These are phyloP conservation scores for Solanum bukasovii DNA, from an alignment of 257 asterid species.

Conservation along the genomic window DNA sequence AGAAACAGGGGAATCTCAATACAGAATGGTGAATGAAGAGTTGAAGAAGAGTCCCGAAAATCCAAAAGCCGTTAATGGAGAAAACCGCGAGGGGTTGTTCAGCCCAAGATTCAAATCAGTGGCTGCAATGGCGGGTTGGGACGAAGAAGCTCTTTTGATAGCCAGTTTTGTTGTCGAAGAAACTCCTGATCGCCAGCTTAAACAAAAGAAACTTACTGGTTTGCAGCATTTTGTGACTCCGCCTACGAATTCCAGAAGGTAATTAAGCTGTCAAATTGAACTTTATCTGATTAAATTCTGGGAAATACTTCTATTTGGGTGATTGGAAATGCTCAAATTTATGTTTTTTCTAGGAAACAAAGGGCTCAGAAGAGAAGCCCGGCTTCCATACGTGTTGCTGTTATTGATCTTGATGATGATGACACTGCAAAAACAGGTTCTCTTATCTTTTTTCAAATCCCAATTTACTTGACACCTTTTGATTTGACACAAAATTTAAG, in stretches of 20 bases:
- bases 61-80: constrained; percentile 20
- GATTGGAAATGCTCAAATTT: not conserved
- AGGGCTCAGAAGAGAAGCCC: constrained; percentile 40
- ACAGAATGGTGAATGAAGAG: constrained; percentile 7
- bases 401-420: constrained; percentile 48
- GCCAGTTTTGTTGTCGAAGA: constrained; percentile 75
- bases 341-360: constrained; percentile 37
- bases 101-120: constrained; percentile 81
- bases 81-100: constrained; percentile 25
- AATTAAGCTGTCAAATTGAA: not conserved
- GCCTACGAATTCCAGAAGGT: constrained; percentile 79
- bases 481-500: too few species aligned
- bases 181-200: constrained; percentile 62
- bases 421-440: not conserved
- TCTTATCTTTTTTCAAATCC: not conserved
- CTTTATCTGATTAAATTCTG: not conserved
- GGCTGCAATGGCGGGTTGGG: constrained; percentile 98
- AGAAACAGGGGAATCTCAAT: not conserved
- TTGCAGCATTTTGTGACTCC: constrained; percentile 40
- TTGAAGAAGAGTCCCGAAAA: constrained; percentile 19
- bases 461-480: too few species aligned
- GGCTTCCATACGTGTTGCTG: constrained; percentile 23
- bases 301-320: too few species aligned
- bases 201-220: constrained; percentile 42
- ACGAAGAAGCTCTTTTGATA: constrained; percentile 70